phyloP scores from a whole-genome alignment of 306 rosid species.

The Vicia faba region DNA sequence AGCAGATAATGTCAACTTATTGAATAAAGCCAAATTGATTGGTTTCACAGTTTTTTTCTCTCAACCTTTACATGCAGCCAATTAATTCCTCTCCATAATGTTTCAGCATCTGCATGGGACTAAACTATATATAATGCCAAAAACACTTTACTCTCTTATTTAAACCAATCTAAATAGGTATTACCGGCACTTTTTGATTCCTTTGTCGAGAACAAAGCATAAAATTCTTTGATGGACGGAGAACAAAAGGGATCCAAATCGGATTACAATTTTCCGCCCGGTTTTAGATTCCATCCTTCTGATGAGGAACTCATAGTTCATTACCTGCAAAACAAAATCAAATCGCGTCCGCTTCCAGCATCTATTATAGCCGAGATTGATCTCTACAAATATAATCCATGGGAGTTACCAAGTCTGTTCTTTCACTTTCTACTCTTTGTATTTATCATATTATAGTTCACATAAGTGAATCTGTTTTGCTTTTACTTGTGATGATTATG shows the following conservation, averaged over 20 bases:
- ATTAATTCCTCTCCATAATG: slow-evolving; percentile 36
- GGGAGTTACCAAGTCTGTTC: slow-evolving; percentile 76
- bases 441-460: slow-evolving; percentile 15
- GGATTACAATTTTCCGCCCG: slow-evolving; percentile 62
- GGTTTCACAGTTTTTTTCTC: slow-evolving; percentile 44
- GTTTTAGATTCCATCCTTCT: slow-evolving; percentile 82
- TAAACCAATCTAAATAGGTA: slow-evolving; percentile 40
- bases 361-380: slow-evolving; percentile 65
- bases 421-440: slow-evolving; percentile 43
- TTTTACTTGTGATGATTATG: slow-evolving; percentile 17
- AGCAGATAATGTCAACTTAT: slow-evolving; percentile 39
- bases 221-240: slow-evolving; percentile 49
- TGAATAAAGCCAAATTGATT: slow-evolving; percentile 46
- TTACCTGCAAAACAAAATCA: slow-evolving; percentile 61
- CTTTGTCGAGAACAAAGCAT: slow-evolving; percentile 40
- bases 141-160: slow-evolving; percentile 30
- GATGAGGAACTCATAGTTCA: slow-evolving; percentile 87
- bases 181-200: slow-evolving; percentile 46
- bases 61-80: slow-evolving; percentile 43
- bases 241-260: slow-evolving; percentile 31
- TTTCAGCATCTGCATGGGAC: slow-evolving; percentile 53
- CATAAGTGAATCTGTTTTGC: background rate
- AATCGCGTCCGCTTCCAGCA: slow-evolving; percentile 72
- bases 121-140: slow-evolving; percentile 40
- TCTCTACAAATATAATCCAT: slow-evolving; percentile 66